phyloP scores from a whole-genome alignment of 2,329 filamentous ascomycete genomes.

The Xylariaceae sp. region DNA sequence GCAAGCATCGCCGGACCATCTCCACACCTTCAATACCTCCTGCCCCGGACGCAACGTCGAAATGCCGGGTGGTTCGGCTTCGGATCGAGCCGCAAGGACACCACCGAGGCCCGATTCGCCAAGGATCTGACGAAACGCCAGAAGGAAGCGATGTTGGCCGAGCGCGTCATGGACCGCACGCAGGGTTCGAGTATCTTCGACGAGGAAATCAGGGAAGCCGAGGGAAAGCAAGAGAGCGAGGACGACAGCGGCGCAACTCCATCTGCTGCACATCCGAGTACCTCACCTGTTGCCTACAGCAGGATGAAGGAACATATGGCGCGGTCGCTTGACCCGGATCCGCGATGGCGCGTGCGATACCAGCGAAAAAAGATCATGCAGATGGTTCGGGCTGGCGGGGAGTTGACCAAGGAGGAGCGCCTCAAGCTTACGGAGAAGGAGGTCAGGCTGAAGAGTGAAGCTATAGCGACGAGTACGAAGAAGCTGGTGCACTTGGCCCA shows the following conservation, averaged over 20 bases:
- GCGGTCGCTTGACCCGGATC: conserved; percentile 67
- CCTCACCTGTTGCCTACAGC: conserved; percentile 33
- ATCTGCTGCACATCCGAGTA: too few species aligned
- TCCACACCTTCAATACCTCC: conserved; percentile 25
- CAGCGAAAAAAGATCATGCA: conserved; percentile 80
- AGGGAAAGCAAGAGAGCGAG: neutral
- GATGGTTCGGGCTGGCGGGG: conserved; percentile 62
- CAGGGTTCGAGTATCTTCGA: conserved; percentile 58
- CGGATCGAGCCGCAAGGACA: conserved; percentile 12
- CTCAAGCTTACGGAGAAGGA: conserved; percentile 60
- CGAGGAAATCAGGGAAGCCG: conserved; percentile 40
- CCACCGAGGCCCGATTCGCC: conserved; percentile 3
- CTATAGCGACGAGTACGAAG: conserved; percentile 81
- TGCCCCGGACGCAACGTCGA: conserved; percentile 35
- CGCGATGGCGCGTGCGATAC: conserved; percentile 64
- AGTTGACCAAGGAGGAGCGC: conserved; percentile 58
- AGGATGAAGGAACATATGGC: conserved; percentile 49
- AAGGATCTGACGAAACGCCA: conserved; percentile 11
- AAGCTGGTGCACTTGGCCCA: conserved; percentile 81
- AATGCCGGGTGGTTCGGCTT: conserved; percentile 37
- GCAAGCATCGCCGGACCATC: conserved; percentile 22
- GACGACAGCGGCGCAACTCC: conserved; percentile 6
- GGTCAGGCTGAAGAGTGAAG: conserved; percentile 55
- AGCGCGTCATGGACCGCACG: conserved; percentile 40
- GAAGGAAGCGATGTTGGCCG: conserved; percentile 34